Conservation (phyloP, 768 basidiomycete species). For the Boletus rubroflammeus region DNA sequence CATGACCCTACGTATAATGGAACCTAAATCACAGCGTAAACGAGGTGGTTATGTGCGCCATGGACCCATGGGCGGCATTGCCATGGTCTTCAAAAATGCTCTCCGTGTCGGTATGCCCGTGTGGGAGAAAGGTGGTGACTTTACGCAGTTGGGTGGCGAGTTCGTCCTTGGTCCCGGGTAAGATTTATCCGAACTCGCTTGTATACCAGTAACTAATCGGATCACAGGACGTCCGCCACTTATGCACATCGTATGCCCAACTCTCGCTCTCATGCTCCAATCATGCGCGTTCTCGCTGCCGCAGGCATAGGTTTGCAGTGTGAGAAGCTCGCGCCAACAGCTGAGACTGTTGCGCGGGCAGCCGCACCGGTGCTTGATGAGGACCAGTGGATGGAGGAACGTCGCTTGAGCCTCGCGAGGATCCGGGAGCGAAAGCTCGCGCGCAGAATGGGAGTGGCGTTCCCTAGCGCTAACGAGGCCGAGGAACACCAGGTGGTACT, state of each 20-base stretch:
- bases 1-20: constrained; percentile 54
- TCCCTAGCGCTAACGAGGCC: constrained; percentile 9
- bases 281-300: constrained; percentile 61
- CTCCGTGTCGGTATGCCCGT: constrained; percentile 75
- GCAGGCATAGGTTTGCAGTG: constrained; percentile 44
- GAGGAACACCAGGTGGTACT: constrained; percentile 17
- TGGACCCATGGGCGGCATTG: constrained; percentile 60
- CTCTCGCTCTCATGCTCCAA: constrained; percentile 69
- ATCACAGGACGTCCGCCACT: constrained; percentile 52
- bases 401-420: constrained; percentile 29
- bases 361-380: constrained; percentile 21
- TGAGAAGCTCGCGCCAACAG: constrained; percentile 15
- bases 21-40: constrained; percentile 40
- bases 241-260: constrained; percentile 86
- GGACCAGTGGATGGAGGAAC: constrained; percentile 36
- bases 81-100: constrained; percentile 70
- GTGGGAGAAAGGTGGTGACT: constrained; percentile 76
- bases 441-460: constrained; percentile 28
- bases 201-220: not conserved
- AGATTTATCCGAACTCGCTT: constrained; percentile 33
- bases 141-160: constrained; percentile 84
- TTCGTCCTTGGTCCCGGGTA: constrained; percentile 71
- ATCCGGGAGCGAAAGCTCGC: constrained; percentile 33
- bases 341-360: constrained; percentile 4
- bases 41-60: constrained; percentile 66